Conservation (phyloP, 2,329 filamentous ascomycete genomes). For the Fusarium torreyae region DNA sequence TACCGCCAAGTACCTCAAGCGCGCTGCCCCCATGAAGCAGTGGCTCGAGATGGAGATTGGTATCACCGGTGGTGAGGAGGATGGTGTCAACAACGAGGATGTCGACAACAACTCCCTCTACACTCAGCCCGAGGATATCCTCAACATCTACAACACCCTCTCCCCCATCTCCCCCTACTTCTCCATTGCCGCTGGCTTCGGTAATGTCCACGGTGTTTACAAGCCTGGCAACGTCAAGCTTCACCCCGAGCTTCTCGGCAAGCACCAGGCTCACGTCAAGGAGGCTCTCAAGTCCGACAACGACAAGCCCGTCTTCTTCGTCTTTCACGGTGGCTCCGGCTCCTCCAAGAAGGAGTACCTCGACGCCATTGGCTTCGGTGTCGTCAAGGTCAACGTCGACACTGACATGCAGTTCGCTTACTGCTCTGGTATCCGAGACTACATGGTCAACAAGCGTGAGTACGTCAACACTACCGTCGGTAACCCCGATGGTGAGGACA, state of each 20-base stretch:
- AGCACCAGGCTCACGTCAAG: constrained; percentile 95
- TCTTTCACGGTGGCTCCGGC: constrained; percentile 98
- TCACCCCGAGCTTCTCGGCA: constrained; percentile 93
- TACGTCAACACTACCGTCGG: constrained; percentile 90
- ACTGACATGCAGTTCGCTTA: constrained; percentile 98
- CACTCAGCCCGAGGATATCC: constrained; percentile 97
- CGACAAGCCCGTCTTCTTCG: constrained; percentile 97
- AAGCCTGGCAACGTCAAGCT: constrained; percentile 98
- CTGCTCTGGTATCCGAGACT: constrained; percentile 93
- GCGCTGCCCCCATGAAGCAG: constrained; percentile 96
- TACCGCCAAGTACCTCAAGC: constrained; percentile 93
- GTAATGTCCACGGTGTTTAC: constrained; percentile 99
- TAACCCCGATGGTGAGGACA: constrained; percentile 95
- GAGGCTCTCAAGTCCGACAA: constrained; percentile 80
- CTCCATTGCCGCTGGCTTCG: constrained; percentile 97
- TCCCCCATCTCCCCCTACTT: constrained; percentile 93
- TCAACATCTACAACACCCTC: constrained; percentile 90
- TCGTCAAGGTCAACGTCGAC: constrained; percentile 99
- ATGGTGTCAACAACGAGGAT: constrained; percentile 98
- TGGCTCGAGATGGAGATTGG: constrained; percentile 95
- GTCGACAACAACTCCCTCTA: constrained; percentile 98
- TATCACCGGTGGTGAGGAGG: constrained; percentile 97
- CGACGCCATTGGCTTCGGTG: constrained; percentile 91
- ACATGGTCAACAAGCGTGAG: constrained; percentile 93
- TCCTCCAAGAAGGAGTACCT: constrained; percentile 91